Conservation (phyloP, 2,329 filamentous ascomycete genomes). For the Paraphaeosphaeria sporulosa region DNA sequence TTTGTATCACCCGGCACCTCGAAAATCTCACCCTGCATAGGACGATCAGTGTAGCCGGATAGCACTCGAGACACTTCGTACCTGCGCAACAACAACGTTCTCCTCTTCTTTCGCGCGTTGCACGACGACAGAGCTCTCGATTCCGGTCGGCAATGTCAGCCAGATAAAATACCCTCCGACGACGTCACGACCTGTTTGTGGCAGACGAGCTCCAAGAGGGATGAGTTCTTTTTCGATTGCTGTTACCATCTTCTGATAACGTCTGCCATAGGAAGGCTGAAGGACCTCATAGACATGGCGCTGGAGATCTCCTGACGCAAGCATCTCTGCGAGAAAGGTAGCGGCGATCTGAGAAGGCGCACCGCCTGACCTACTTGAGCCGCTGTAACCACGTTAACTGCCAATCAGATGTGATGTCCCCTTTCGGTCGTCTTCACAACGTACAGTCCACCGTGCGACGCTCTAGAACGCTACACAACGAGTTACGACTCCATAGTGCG, state of each 20-base stretch:
- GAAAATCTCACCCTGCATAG: conserved; percentile 69
- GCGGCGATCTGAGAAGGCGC: conserved; percentile 67
- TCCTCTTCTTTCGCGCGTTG: conserved; percentile 67
- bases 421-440: neutral
- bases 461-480: conserved; percentile 11
- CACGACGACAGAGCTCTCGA: conserved; percentile 65
- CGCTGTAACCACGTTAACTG: conserved; percentile 51
- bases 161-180: conserved; percentile 90
- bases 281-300: conserved; percentile 61
- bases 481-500: conserved; percentile 7
- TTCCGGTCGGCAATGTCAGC: conserved; percentile 67
- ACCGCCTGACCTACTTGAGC: conserved; percentile 66
- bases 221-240: conserved; percentile 67
- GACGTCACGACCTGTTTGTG: conserved; percentile 55
- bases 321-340: conserved; percentile 63
- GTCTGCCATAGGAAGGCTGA: conserved; percentile 62
- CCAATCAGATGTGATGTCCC: conserved; percentile 15
- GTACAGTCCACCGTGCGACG: neutral
- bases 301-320: conserved; percentile 61
- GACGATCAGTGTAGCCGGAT: conserved; percentile 25
- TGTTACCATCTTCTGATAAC: conserved; percentile 63
- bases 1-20: conserved; percentile 59
- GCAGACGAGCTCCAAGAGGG: conserved; percentile 66
- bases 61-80: conserved; percentile 22
- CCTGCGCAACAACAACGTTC: conserved; percentile 70